phyloP scores from a whole-genome alignment of 805 yeast genomes.

The Saccharomycopsis guyanensis region DNA sequence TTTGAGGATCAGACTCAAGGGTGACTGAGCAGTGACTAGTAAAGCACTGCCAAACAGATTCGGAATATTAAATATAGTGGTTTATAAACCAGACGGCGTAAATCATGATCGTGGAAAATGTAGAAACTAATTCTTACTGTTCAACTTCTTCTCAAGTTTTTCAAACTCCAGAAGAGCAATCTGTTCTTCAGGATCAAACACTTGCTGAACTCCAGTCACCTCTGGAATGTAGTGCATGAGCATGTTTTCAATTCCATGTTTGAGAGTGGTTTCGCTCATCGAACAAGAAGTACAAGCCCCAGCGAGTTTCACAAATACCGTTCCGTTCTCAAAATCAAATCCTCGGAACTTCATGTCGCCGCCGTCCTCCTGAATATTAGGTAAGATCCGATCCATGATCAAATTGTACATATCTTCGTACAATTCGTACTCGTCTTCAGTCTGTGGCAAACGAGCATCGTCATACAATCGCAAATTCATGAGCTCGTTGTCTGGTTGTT shows the following conservation, averaged over 20 bases:
- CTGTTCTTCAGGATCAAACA: conserved; percentile 70
- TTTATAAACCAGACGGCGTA: too few species aligned
- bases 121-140: not conserved
- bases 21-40: too few species aligned
- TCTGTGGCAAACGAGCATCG: conserved; percentile 17
- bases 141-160: conserved; percentile 55
- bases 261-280: conserved; percentile 82
- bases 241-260: conserved; percentile 97
- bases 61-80: too few species aligned
- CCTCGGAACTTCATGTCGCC: conserved; percentile 91
- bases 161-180: conserved; percentile 78
- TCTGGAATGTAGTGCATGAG: conserved; percentile 94
- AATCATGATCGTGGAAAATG: not conserved
- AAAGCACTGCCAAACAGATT: too few species aligned
- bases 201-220: conserved; percentile 80
- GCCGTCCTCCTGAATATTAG: conserved; percentile 98
- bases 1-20: too few species aligned
- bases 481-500: conserved; percentile 3
- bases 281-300: conserved; percentile 97
- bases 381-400: conserved; percentile 89
- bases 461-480: conserved; percentile 14
- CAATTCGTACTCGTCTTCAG: conserved; percentile 17
- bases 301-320: conserved; percentile 78
- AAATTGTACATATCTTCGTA: conserved; percentile 60
- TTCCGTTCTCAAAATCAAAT: conserved; percentile 78